A percentile compares a stretch with the other conserved stretches of the same genome.
Conservation (phyloP, 192 early-diverging fungal species). For the Spizellomyces punctatus region DNA sequence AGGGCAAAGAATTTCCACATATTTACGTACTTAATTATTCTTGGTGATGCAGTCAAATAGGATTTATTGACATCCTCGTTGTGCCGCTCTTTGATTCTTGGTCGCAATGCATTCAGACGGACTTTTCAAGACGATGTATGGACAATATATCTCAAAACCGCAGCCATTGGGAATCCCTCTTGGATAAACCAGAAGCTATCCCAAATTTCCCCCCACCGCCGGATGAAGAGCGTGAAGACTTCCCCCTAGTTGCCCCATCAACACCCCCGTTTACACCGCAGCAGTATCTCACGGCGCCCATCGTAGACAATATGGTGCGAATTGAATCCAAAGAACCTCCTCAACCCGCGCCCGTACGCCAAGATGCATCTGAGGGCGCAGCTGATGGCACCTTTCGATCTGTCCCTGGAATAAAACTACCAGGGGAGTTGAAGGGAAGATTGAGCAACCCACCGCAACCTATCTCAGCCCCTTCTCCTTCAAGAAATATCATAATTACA, state of each 20-base stretch:
- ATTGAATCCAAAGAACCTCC: no score
- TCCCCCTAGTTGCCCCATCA: constrained; percentile 15
- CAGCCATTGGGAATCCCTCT: constrained; percentile 46
- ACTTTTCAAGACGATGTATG: constrained; percentile 46
- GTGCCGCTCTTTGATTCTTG: constrained; percentile 56
- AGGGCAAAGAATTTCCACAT: neutral
- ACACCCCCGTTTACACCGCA: constrained; percentile 22
- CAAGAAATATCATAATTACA: no score
- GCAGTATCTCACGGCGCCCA: neutral
- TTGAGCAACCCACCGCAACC: no score
- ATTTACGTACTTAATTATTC: neutral
- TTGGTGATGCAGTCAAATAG: constrained; percentile 49
- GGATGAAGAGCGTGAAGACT: constrained; percentile 17
- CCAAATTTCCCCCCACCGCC: constrained; percentile 30
- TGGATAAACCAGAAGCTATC: constrained; percentile 46
- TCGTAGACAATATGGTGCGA: neutral
- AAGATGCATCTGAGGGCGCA: no score
- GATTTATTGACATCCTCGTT: constrained; percentile 63
- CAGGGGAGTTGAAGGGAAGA: no score
- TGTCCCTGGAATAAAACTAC: no score
- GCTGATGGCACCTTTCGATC: no score
- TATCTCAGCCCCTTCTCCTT: no score
- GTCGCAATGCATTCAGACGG: constrained; percentile 47
- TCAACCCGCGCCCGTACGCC: no score
- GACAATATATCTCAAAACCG: constrained; percentile 53